phyloP scores from a whole-genome alignment of 192 early-diverging fungal genomes.

The Lunasporangiospora selenospora region DNA sequence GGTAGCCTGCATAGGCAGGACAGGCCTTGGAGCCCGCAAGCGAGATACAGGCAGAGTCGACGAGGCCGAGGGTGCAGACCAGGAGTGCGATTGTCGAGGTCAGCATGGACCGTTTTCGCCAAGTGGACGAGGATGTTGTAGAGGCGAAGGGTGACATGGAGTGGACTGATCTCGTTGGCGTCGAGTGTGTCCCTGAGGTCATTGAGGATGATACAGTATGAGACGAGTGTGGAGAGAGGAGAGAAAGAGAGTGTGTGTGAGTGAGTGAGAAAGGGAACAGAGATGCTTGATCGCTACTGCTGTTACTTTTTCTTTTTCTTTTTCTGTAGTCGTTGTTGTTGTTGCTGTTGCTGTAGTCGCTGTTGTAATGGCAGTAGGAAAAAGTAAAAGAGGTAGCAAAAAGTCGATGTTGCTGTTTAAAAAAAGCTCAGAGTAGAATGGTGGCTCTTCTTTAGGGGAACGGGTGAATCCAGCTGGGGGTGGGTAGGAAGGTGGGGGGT shows the following conservation, averaged over 20 bases:
- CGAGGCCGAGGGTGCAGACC: conserved; percentile 2
- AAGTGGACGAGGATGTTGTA: neutral
- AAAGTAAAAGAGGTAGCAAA: neutral
- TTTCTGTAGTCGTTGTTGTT: too few relatives aligned
- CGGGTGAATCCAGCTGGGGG: too few relatives aligned
- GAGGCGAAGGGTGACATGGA: neutral
- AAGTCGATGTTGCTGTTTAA: neutral
- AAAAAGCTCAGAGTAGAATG: neutral
- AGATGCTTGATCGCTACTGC: too few relatives aligned
- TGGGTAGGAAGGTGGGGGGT: too few relatives aligned
- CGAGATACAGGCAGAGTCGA: conserved; percentile 28
- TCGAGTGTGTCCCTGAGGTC: neutral
- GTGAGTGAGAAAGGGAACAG: neutral
- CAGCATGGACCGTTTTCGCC: conserved; percentile 8
- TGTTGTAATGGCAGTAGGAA: too few relatives aligned
- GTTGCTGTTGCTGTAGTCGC: too few relatives aligned
- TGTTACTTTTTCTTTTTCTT: too few relatives aligned
- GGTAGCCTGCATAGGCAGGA: conserved; percentile 5
- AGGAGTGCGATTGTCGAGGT: conserved; percentile 15
- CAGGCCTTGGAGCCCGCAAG: conserved; percentile 20
- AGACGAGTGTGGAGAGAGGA: neutral
- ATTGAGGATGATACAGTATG: neutral
- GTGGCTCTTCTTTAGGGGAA: too few relatives aligned
- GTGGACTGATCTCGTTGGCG: neutral
- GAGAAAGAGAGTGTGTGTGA: neutral